A percentile compares a stretch with the other conserved stretches of the same genome.
These are phyloP conservation scores for Clavariopsis aquatica DNA, from an alignment of 495 filamentous ascomycete species.

Conservation along the genomic window DNA sequence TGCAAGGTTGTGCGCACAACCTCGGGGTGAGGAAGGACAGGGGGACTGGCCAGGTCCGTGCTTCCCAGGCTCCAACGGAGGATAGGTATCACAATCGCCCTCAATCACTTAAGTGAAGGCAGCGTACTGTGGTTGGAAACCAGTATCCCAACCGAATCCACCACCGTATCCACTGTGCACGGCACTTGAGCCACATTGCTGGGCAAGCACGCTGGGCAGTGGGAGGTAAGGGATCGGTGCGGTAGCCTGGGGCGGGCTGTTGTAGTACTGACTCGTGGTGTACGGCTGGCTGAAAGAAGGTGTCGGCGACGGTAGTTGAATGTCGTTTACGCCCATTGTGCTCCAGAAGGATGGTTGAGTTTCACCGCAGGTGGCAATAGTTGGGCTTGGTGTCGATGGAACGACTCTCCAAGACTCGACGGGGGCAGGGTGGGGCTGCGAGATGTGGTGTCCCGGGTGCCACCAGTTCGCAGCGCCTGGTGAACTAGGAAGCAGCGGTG, in stretches of 20 bases:
- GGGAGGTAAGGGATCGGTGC: constrained; percentile 70
- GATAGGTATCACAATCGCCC: constrained; percentile 17
- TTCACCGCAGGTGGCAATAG: constrained; percentile 70
- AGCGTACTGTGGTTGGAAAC: constrained; percentile 61
- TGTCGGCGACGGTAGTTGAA: constrained; percentile 69
- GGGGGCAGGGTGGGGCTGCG: constrained; percentile 61
- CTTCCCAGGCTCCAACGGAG: constrained; percentile 34
- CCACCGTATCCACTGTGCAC: constrained; percentile 71
- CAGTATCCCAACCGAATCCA: constrained; percentile 73
- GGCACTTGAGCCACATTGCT: constrained; percentile 71
- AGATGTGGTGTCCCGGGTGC: constrained; percentile 56
- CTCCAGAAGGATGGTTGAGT: constrained; percentile 77
- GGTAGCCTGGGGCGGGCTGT: constrained; percentile 61
- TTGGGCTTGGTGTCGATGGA: constrained; percentile 73
- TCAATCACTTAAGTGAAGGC: constrained; percentile 53
- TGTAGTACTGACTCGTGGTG: constrained; percentile 67
- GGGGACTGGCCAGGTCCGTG: constrained; percentile 35
- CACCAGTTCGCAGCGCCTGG: constrained; percentile 79
- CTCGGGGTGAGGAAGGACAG: constrained; percentile 28
- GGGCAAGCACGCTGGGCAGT: constrained; percentile 83
- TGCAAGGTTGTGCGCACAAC: constrained; percentile 38
- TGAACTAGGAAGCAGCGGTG: constrained; percentile 81
- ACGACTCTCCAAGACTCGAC: constrained; percentile 93
- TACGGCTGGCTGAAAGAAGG: constrained; percentile 75
- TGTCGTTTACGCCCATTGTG: constrained; percentile 69